phyloP scores from a whole-genome alignment of 2,329 filamentous ascomycete species.

The Cryphonectria nitschkei region DNA sequence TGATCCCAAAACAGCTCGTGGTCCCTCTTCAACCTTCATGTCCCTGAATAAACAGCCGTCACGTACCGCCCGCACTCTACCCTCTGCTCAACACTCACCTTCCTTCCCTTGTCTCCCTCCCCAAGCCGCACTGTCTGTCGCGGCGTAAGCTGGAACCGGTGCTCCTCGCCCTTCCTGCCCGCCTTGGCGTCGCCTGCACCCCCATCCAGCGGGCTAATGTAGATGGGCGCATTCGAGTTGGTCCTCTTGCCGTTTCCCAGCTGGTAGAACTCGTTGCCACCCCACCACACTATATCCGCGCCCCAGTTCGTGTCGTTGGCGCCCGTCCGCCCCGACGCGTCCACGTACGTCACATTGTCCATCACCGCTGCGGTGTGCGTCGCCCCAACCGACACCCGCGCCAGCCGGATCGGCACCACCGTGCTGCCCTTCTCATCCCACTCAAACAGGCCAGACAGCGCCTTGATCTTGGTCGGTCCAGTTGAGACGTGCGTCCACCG shows the following conservation, averaged over 20 bases:
- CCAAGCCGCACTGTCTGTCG: conserved; percentile 69
- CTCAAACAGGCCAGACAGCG: conserved; percentile 81
- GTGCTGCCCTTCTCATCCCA: conserved; percentile 75
- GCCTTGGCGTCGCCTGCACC: conserved; percentile 59
- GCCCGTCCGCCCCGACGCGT: conserved; percentile 52
- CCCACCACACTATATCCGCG: conserved; percentile 89
- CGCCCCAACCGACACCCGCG: conserved; percentile 72
- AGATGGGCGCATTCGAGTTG: conserved; percentile 74
- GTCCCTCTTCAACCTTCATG: conserved; percentile 28
- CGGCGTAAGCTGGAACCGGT: conserved; percentile 82
- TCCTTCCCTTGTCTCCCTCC: conserved; percentile 63
- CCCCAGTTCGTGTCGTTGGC: conserved; percentile 84
- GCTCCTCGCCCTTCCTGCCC: conserved; percentile 64
- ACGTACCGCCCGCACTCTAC: conserved; percentile 85
- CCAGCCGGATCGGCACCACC: conserved; percentile 77
- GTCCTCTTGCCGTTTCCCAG: conserved; percentile 88
- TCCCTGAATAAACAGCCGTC: conserved; percentile 77
- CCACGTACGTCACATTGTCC: conserved; percentile 75
- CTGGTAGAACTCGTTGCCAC: conserved; percentile 92
- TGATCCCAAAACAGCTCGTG: background rate
- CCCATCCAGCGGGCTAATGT: conserved; percentile 77
- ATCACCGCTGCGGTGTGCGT: conserved; percentile 84
- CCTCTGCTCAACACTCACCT: conserved; percentile 78
- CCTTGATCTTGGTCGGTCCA: conserved; percentile 77
- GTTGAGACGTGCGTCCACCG: conserved; percentile 87